Evolutionary conservation across 352 stramenopile genomes (phyloP).

Genomic region (Pythium utonaiense): DNA sequence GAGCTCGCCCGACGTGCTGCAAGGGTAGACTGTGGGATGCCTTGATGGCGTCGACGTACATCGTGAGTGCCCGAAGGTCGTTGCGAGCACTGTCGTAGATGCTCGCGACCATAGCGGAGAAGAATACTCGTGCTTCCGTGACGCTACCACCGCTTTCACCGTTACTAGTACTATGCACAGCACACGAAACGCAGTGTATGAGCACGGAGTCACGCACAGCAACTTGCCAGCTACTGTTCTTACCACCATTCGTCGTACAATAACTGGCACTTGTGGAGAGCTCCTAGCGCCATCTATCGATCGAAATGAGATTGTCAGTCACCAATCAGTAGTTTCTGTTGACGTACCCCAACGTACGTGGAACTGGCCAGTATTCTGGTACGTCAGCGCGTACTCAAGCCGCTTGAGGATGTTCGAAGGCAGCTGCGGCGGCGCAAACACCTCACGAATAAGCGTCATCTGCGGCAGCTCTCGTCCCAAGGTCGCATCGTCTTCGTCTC

Average conservation of each 20-base stretch:
- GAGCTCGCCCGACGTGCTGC: constrained; percentile 30
- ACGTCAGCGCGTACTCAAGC: constrained; percentile 54
- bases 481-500: background rate
- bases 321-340: background rate
- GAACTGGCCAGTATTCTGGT: constrained; percentile 61
- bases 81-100: constrained; percentile 51
- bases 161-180: background rate
- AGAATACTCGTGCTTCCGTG: constrained; percentile 47
- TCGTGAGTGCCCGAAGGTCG: constrained; percentile 43
- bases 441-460: constrained; percentile 56
- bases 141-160: constrained; percentile 5
- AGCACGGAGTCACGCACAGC: background rate
- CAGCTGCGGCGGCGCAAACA: constrained; percentile 43
- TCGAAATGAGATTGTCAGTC: background rate
- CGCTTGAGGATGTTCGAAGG: constrained; percentile 36
- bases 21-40: constrained; percentile 31
- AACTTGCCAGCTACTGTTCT: too few relatives aligned
- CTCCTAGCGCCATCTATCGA: constrained; percentile 53
- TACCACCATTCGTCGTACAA: constrained; percentile 36
- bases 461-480: constrained; percentile 26
- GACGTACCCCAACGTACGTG: constrained; percentile 31
- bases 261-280: constrained; percentile 40
- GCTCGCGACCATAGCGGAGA: constrained; percentile 44
- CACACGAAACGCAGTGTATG: background rate
- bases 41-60: constrained; percentile 54